phyloP scores from a whole-genome alignment of 257 asterid species.

The Solanum chaucha region DNA sequence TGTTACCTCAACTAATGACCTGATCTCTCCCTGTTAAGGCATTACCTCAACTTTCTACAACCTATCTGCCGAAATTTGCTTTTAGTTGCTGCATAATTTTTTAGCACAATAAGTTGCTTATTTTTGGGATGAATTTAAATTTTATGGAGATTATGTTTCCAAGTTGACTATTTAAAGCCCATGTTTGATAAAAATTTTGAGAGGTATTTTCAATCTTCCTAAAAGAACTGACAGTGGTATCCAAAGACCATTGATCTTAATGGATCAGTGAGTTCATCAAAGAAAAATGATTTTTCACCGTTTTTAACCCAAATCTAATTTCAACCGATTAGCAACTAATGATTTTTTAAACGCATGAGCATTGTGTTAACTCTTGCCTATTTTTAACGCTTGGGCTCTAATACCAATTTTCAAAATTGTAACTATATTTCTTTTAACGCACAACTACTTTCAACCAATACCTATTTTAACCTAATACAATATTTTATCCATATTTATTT shows the following conservation, averaged over 20 bases:
- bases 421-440: background rate
- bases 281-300: background rate
- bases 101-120: background rate
- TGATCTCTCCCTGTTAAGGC: background rate
- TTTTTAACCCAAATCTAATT: background rate
- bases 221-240: background rate
- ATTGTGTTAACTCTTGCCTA: background rate
- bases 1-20: background rate
- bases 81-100: background rate
- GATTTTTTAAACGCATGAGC: background rate
- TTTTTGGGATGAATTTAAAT: background rate
- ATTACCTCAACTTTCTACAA: background rate
- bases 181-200: background rate
- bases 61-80: background rate
- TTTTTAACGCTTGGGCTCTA: background rate
- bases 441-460: background rate
- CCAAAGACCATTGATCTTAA: background rate
- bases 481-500: background rate
- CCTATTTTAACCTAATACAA: background rate
- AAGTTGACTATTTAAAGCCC: background rate
- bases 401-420: background rate
- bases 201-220: background rate
- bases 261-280: background rate
- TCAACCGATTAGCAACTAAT: background rate
- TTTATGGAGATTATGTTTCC: background rate